Percentiles rank a stretch among this genome's conserved stretches.
These are phyloP conservation scores for Keithomyces neogunnii DNA, from an alignment of 2,329 filamentous ascomycete species.

Conservation along the genomic window DNA sequence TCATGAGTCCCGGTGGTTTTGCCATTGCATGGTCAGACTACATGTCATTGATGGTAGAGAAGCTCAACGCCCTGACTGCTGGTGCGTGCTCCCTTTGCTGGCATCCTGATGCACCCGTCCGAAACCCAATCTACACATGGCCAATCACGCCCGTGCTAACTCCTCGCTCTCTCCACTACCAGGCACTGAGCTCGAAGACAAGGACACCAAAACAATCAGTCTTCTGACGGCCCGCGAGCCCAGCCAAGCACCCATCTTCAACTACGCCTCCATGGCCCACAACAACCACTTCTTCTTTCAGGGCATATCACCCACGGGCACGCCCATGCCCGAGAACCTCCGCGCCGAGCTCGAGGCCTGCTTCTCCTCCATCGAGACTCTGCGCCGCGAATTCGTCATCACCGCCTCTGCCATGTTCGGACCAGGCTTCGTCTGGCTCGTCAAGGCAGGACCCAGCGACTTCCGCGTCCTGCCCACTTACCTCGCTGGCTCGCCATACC, in stretches of 20 bases:
- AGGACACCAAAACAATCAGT: conserved; percentile 57
- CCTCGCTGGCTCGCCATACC: conserved; percentile 81
- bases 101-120: too few relatives aligned
- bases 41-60: conserved; percentile 63
- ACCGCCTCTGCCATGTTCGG: conserved; percentile 91
- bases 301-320: conserved; percentile 34
- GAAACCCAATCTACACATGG: conserved; percentile 7
- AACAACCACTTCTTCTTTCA: conserved; percentile 85
- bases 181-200: conserved; percentile 58
- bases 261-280: conserved; percentile 91
- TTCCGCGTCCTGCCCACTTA: conserved; percentile 79
- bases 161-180: conserved; percentile 2
- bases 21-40: conserved; percentile 76
- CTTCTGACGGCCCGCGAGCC: conserved; percentile 73
- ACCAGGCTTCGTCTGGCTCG: conserved; percentile 94
- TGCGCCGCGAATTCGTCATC: conserved; percentile 69
- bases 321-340: conserved; percentile 48
- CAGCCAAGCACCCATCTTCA: conserved; percentile 72
- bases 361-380: conserved; percentile 77
- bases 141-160: not conserved
- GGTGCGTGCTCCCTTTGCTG: conserved; percentile 41
- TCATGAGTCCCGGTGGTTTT: conserved; percentile 64
- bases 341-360: conserved; percentile 52
- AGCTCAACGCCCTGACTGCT: conserved; percentile 64
- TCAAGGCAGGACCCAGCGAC: conserved; percentile 44